These are phyloP conservation scores for Iris macrosiphon DNA, from an alignment of 106 monocot genomes.

Conservation along the genomic window DNA sequence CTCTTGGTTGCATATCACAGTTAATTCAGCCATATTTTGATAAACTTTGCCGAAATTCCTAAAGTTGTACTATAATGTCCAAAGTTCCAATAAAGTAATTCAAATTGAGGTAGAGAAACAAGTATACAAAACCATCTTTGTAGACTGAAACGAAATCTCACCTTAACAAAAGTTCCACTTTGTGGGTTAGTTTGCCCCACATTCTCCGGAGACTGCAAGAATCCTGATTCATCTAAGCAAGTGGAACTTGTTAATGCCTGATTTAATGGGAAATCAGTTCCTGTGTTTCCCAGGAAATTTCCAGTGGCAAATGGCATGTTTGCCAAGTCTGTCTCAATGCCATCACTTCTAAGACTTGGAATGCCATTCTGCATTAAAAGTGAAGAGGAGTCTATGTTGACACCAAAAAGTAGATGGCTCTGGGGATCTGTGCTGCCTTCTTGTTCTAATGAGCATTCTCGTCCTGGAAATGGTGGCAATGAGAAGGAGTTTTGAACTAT, in stretches of 20 bases:
- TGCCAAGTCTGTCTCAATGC: slow-evolving; percentile 28
- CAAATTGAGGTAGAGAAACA: too few relatives aligned
- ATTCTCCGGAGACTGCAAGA: slow-evolving; percentile 40
- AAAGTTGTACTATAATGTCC: too few relatives aligned
- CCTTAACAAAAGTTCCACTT: slow-evolving; percentile 65
- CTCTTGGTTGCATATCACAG: too few relatives aligned
- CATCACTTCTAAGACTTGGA: slow-evolving; percentile 31
- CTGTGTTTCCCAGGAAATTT: slow-evolving; percentile 34
- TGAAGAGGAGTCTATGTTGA: slow-evolving; percentile 50
- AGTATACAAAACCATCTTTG: too few relatives aligned
- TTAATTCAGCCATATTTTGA: too few relatives aligned
- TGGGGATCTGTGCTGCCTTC: slow-evolving; percentile 45
- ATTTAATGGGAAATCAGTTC: slow-evolving; percentile 41
- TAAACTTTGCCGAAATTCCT: too few relatives aligned
- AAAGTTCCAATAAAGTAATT: too few relatives aligned
- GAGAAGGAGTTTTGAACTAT: slow-evolving; percentile 29
- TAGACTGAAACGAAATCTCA: slow-evolving; percentile 6
- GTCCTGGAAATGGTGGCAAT: slow-evolving; percentile 48
- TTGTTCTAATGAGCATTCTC: slow-evolving; percentile 50
- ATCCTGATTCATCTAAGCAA: slow-evolving; percentile 47
- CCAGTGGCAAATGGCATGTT: slow-evolving; percentile 6
- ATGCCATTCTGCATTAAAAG: slow-evolving; percentile 45
- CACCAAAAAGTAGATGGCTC: slow-evolving; percentile 59
- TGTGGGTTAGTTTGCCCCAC: slow-evolving; percentile 31
- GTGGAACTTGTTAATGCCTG: slow-evolving; percentile 35